phyloP scores from a whole-genome alignment of 805 yeast genomes.

The Candida gorgasii region DNA sequence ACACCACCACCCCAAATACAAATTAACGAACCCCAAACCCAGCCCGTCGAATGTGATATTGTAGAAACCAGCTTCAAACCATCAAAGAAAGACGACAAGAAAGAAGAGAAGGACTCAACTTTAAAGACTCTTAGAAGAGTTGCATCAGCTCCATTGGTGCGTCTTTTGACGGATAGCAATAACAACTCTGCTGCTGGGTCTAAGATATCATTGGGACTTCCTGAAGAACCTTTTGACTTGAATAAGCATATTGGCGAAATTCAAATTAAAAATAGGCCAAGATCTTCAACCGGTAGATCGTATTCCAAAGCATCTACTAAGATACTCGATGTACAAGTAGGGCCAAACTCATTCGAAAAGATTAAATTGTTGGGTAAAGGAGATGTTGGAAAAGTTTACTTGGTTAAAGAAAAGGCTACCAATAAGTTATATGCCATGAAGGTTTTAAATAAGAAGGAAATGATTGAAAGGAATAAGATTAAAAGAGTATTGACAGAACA shows the following conservation, averaged over 20 bases:
- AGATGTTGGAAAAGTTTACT: constrained; percentile 94
- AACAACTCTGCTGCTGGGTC: constrained; percentile 10
- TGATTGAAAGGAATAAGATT: constrained; percentile 92
- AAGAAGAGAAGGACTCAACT: constrained; percentile 9
- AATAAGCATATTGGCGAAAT: constrained; percentile 46
- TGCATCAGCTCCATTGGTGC: constrained; percentile 78
- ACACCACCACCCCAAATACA: neutral
- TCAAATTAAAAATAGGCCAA: constrained; percentile 33
- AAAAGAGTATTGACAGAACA: constrained; percentile 96
- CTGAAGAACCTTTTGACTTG: constrained; percentile 42
- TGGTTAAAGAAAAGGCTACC: constrained; percentile 80
- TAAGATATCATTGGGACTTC: constrained; percentile 1
- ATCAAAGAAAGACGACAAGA: neutral
- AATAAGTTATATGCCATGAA: constrained; percentile 89
- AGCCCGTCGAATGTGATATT: neutral
- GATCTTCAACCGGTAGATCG: constrained; percentile 51
- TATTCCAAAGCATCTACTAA: constrained; percentile 77
- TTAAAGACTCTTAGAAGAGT: constrained; percentile 56
- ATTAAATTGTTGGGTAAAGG: constrained; percentile 92
- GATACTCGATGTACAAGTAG: constrained; percentile 75
- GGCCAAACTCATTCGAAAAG: constrained; percentile 85
- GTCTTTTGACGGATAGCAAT: constrained; percentile 27
- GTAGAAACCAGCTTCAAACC: neutral
- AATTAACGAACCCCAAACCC: neutral
- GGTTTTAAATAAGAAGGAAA: constrained; percentile 83